Conservation (phyloP, 1,139 yeast species). For the Candida anutae region DNA sequence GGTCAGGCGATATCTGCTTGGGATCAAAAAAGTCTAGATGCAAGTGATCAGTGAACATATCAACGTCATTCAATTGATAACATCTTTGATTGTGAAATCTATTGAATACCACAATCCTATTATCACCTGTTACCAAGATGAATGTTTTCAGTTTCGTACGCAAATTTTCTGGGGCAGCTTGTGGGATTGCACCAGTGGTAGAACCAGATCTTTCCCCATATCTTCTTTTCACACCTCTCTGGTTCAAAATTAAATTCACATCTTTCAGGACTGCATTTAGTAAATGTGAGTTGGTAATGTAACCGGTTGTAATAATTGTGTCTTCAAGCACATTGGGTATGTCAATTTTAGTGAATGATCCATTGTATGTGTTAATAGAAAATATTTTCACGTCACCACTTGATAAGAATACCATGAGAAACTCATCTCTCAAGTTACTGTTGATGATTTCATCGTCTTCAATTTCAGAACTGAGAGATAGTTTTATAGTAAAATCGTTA, state of each 20-base stretch:
- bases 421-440: slow-evolving; percentile 45
- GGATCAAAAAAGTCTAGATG: slow-evolving; percentile 51
- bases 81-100: slow-evolving; percentile 60
- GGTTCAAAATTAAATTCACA: slow-evolving; percentile 21
- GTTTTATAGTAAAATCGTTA: slow-evolving; percentile 44
- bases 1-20: slow-evolving; percentile 60
- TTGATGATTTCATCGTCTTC: slow-evolving; percentile 43
- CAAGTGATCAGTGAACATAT: slow-evolving; percentile 47
- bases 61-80: slow-evolving; percentile 54
- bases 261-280: slow-evolving; percentile 37
- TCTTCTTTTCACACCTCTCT: slow-evolving; percentile 25
- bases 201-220: slow-evolving; percentile 7
- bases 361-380: slow-evolving; percentile 34
- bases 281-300: slow-evolving; percentile 42
- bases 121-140: slow-evolving; percentile 69
- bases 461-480: slow-evolving; percentile 28
- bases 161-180: slow-evolving; percentile 8
- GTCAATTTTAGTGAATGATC: slow-evolving; percentile 26
- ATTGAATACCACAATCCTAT: slow-evolving; percentile 58
- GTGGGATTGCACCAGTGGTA: slow-evolving; percentile 8
- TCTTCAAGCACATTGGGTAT: slow-evolving; percentile 50
- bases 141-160: slow-evolving; percentile 44
- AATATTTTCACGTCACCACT: slow-evolving; percentile 51
- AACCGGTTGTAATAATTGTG: slow-evolving; percentile 63
- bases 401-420: slow-evolving; percentile 44